Percentiles rank a stretch among this genome's conserved stretches.
phyloP scores from a whole-genome alignment of 2,329 filamentous ascomycete species.

The Xylariaceae sp. region DNA sequence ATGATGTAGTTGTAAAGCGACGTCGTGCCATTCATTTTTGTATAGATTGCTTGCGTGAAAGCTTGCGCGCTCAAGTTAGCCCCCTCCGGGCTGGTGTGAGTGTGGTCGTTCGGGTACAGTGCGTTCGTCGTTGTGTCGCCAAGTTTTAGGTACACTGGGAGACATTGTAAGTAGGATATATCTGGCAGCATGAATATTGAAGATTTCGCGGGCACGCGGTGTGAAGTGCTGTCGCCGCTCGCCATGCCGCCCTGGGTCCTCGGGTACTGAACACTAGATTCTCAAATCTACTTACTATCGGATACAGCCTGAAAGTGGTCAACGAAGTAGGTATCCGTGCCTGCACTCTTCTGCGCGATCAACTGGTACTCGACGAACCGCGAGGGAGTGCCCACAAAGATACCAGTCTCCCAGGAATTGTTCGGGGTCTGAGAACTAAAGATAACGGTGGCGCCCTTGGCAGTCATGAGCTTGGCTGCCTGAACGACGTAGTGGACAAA shows the following conservation, averaged over 20 bases:
- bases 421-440: constrained; percentile 57
- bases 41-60: constrained; percentile 50
- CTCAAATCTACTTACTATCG: constrained; percentile 29
- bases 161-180: background rate
- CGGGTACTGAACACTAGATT: background rate
- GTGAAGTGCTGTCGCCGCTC: background rate
- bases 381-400: constrained; percentile 42
- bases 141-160: constrained; percentile 40
- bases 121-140: constrained; percentile 45
- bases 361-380: constrained; percentile 53
- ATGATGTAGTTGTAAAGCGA: constrained; percentile 21
- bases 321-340: constrained; percentile 44
- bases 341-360: constrained; percentile 19
- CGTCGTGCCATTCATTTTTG: constrained; percentile 27
- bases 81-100: constrained; percentile 53
- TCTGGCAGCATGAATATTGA: background rate
- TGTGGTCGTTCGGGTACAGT: constrained; percentile 56
- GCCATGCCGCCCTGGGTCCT: too few species aligned
- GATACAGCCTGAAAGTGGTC: constrained; percentile 55
- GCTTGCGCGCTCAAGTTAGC: constrained; percentile 50
- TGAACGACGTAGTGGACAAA: constrained; percentile 31
- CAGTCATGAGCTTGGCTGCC: constrained; percentile 32
- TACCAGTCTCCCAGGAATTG: constrained; percentile 57
- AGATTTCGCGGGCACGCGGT: background rate
- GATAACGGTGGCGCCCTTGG: constrained; percentile 59